Evolutionary conservation across 345 rosid species (phyloP), one percentile per base, ranked within the genome.

Genomic region (Pistacia atlantica): DNA sequence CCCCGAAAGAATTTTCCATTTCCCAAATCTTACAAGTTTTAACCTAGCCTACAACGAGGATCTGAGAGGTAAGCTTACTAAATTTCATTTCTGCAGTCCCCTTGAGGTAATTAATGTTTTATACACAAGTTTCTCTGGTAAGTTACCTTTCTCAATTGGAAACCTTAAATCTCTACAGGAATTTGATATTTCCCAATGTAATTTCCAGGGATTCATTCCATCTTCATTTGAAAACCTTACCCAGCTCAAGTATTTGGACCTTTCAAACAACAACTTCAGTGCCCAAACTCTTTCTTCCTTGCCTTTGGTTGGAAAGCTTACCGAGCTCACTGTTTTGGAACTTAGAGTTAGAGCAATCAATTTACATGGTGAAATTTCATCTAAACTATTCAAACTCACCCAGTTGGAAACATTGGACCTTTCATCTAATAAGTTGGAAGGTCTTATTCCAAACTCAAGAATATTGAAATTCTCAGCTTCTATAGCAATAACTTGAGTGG

Each of bases 391-490:
- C 60, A 73, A 77, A 59, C 59, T 67, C 8, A 72, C 65, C 31
- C 16, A 31, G 6, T 37, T 72, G 25, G 8, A 17, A 1, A 0
- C 0, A 2, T 0, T 84, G 13, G 0, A 33, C 56, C 78, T 84
- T 42, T 38, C 60, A 1, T 0, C 3, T 4, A 84, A 81, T 10
- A 37, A 49, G 6, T 52, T 84, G 0, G 45, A 60, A 8, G 87
- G 87, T 11, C 3, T 62, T 42, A 63, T 84, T 45, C 83, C 83
- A 17, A 71, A 14, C 78, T 58, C 9, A 25, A 11, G 4, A 69
- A 68, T 52, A 63, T 82, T 33, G 1, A 9, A 4, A 0, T 0
- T n/a, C 67, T 77, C 62, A 0, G 4, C 11, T 59, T 84, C 1
- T 0, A 5, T 1, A 2, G 4, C 1, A 86, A 81, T 51, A n/a